Conservation (phyloP, 805 yeast species). For the Saturnispora diversa region DNA sequence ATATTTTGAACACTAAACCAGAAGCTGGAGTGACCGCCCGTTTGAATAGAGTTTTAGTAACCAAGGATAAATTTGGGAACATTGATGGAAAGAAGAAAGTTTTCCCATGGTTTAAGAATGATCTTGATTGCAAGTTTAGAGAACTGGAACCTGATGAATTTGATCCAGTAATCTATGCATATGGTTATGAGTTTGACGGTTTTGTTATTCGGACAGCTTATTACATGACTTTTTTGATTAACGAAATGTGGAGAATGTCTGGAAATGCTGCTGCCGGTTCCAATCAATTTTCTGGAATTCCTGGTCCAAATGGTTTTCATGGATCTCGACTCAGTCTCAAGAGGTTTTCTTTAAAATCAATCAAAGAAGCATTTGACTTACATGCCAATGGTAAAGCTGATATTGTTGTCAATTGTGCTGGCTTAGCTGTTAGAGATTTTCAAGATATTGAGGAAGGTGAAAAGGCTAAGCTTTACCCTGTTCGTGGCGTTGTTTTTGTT, state of each 20-base stretch:
- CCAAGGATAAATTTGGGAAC: constrained; percentile 16
- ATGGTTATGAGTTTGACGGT: constrained; percentile 40
- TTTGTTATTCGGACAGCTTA: constrained; percentile 26
- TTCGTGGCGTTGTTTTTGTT: constrained; percentile 43
- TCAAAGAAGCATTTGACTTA: constrained; percentile 41
- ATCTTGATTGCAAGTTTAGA: constrained; percentile 34
- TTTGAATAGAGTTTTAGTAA: constrained; percentile 16
- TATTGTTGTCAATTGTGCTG: constrained; percentile 55
- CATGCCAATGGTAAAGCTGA: constrained; percentile 39
- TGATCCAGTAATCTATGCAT: constrained; percentile 24
- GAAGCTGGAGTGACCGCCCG: constrained; percentile 39
- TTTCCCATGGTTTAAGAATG: constrained; percentile 43
- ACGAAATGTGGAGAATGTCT: constrained; percentile 21
- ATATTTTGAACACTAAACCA: constrained; percentile 40
- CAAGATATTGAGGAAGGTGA: constrained; percentile 51
- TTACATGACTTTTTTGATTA: constrained; percentile 28
- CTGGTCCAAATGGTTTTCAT: constrained; percentile 8
- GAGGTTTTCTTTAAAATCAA: constrained; percentile 34
- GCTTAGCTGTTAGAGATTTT: constrained; percentile 80
- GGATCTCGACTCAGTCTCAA: constrained; percentile 41
- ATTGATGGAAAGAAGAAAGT: constrained; percentile 15
- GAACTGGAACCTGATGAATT: constrained; percentile 32
- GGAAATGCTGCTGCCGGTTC: constrained; percentile 12
- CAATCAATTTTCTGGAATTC: constrained; percentile 9
- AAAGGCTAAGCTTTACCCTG: constrained; percentile 35